These are phyloP conservation scores for Scheffersomyces amazonensis DNA, from an alignment of 805 yeast genomes.

Conservation along the genomic window DNA sequence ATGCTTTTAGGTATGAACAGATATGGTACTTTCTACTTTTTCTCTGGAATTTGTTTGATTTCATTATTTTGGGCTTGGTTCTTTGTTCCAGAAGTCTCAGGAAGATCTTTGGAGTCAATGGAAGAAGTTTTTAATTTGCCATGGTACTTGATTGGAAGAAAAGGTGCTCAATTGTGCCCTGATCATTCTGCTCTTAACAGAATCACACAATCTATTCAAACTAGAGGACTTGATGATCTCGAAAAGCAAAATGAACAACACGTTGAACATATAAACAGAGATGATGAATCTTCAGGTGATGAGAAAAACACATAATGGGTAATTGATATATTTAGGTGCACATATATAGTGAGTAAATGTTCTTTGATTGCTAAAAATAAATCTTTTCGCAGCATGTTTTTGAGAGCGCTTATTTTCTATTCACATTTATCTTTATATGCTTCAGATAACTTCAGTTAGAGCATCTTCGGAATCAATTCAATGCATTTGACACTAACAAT, in stretches of 20 bases:
- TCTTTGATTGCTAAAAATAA: too few species aligned
- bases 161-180: constrained; percentile 23
- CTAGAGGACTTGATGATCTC: constrained; percentile 18
- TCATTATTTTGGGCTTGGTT: constrained; percentile 48
- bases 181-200: constrained; percentile 6
- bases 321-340: too few species aligned
- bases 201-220: constrained; percentile 4
- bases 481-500: too few species aligned
- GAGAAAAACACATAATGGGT: too few species aligned
- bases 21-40: constrained; percentile 53
- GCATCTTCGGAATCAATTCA: too few species aligned
- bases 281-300: neutral
- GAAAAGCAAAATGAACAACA: constrained; percentile 42
- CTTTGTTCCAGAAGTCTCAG: constrained; percentile 49
- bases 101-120: constrained; percentile 51
- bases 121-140: constrained; percentile 52
- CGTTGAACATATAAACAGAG: constrained; percentile 23
- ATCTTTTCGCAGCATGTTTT: too few species aligned
- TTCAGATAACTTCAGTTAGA: too few species aligned
- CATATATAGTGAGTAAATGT: too few species aligned
- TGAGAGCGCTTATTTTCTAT: too few species aligned
- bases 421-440: too few species aligned
- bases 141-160: constrained; percentile 58
- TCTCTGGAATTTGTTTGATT: constrained; percentile 38
- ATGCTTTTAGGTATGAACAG: constrained; percentile 46